Conservation (phyloP, 139 green algal species). For the Haematococcus sp. region DNA sequence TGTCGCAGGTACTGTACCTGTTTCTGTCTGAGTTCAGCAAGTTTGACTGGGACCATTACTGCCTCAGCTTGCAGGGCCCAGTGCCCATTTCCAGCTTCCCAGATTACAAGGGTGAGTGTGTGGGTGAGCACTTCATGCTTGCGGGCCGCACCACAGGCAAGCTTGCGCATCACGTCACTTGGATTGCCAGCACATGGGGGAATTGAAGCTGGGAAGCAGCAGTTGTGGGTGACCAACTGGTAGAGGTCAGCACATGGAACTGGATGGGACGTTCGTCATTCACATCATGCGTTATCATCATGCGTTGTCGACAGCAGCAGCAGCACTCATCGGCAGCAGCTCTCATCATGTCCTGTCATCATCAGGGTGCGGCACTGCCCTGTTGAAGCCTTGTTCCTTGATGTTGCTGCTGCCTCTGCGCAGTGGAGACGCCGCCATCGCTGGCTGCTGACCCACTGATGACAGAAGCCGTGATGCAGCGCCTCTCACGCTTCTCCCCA, state of each 20-base stretch:
- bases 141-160: no score
- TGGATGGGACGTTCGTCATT: no score
- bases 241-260: no score
- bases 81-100: slow-evolving; percentile 47
- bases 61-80: slow-evolving; percentile 77
- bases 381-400: no score
- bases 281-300: no score
- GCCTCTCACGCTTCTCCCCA: slow-evolving; percentile 2
- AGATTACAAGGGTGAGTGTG: slow-evolving; percentile 25
- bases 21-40: slow-evolving; percentile 84
- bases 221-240: no score
- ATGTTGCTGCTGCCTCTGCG: background rate
- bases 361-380: no score
- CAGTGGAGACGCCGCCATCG: slow-evolving; percentile 11
- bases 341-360: no score
- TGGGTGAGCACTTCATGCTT: background rate
- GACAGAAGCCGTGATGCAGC: slow-evolving; percentile 13
- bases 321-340: no score
- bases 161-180: no score
- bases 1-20: slow-evolving; percentile 75
- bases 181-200: background rate
- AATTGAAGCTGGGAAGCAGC: no score
- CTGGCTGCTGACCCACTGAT: slow-evolving; percentile 27
- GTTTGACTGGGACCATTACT: slow-evolving; percentile 90
- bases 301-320: no score